Conservation (phyloP, 2,329 filamentous ascomycete species). For the Phaeoacremonium minimum region DNA sequence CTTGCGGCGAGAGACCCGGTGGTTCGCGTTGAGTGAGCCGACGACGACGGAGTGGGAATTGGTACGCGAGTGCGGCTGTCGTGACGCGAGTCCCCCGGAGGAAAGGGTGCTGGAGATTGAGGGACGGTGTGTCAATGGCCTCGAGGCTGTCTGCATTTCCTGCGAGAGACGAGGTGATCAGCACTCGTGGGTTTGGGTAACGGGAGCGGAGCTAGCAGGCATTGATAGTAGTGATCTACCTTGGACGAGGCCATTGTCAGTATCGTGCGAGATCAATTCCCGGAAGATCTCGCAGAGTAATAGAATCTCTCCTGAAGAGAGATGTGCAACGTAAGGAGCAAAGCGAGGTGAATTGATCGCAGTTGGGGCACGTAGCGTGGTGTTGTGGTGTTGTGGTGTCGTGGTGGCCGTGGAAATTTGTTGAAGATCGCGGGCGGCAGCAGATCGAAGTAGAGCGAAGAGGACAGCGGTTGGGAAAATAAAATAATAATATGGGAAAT, state of each 20-base stretch:
- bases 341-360: slow-evolving; percentile 2
- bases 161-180: slow-evolving; percentile 34
- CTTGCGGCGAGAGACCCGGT: slow-evolving; percentile 89
- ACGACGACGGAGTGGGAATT: slow-evolving; percentile 80
- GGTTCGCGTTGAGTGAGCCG: slow-evolving; percentile 71
- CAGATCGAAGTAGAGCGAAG: too few species aligned
- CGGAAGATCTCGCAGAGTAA: slow-evolving; percentile 19
- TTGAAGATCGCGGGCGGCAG: slow-evolving; percentile 2
- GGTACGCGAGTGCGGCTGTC: slow-evolving; percentile 65
- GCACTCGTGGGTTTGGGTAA: slow-evolving; percentile 23
- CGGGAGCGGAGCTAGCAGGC: slow-evolving; percentile 18
- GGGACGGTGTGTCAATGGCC: slow-evolving; percentile 62
- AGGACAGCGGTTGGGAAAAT: slow-evolving; percentile 3
- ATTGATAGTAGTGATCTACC: slow-evolving; percentile 33
- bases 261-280: slow-evolving; percentile 17
- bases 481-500: slow-evolving; percentile 5
- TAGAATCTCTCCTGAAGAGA: slow-evolving; percentile 5
- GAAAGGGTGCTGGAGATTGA: slow-evolving; percentile 53
- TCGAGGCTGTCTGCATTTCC: slow-evolving; percentile 62
- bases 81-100: slow-evolving; percentile 53
- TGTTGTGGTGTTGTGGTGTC: not conserved
- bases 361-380: not conserved
- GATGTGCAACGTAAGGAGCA: not conserved
- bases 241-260: slow-evolving; percentile 59
- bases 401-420: slow-evolving; percentile 1